phyloP scores from a whole-genome alignment of 257 asterid species.

The Solanum clarkiae region DNA sequence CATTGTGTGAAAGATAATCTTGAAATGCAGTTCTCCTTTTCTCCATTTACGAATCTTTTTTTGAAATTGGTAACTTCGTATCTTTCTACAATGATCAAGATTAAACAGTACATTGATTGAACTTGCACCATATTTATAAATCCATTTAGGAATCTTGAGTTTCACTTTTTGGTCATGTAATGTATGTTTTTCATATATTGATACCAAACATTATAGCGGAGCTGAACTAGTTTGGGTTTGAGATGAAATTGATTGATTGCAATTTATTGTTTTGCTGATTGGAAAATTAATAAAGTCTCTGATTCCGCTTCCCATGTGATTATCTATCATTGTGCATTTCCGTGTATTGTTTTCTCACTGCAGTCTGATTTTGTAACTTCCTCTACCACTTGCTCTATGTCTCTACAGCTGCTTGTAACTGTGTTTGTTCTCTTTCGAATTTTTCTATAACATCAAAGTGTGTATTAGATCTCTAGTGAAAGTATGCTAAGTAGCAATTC shows the following conservation, averaged over 20 bases:
- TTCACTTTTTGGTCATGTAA: not conserved
- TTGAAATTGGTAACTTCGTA: too few species aligned
- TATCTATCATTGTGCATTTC: not conserved
- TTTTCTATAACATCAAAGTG: not conserved
- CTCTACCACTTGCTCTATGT: not conserved
- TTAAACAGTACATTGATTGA: too few species aligned
- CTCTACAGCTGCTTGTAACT: not conserved
- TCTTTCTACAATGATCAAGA: too few species aligned
- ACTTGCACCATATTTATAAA: too few species aligned
- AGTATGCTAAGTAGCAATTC: not conserved
- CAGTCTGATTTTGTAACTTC: not conserved
- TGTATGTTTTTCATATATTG: not conserved
- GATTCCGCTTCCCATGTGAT: not conserved
- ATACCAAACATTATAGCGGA: not conserved
- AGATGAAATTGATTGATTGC: not conserved
- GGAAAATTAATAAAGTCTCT: not conserved
- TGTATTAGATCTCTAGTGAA: not conserved
- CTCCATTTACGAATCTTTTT: not conserved
- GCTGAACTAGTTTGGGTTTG: not conserved
- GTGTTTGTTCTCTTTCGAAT: constrained; percentile 1
- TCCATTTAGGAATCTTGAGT: not conserved
- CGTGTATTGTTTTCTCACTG: not conserved
- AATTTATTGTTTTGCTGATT: not conserved
- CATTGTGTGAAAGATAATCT: not conserved
- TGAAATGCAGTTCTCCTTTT: not conserved